phyloP scores from a whole-genome alignment of 2,329 filamentous ascomycete species.

The Diplocarpon mali region DNA sequence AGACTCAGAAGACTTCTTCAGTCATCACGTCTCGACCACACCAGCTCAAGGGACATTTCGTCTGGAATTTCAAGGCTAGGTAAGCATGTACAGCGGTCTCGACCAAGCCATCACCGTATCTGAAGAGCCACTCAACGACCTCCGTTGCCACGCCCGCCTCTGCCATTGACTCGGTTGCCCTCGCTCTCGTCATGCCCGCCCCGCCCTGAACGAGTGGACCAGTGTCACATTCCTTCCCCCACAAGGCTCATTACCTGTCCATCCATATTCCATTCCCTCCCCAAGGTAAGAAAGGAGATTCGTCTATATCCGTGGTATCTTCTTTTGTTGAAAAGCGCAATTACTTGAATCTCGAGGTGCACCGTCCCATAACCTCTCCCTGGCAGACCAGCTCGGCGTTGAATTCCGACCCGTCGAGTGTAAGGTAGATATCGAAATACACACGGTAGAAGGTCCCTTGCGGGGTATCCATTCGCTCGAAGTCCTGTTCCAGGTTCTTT shows the following conservation, averaged over 20 bases:
- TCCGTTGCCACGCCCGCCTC: neutral
- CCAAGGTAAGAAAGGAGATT: conserved; percentile 16
- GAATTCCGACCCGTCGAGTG: conserved; percentile 93
- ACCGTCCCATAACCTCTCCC: conserved; percentile 96
- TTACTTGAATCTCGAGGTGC: conserved; percentile 74
- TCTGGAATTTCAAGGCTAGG: neutral
- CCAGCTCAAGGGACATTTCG: neutral
- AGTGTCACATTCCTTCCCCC: too few species aligned
- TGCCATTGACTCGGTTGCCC: neutral
- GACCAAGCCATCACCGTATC: conserved; percentile 7
- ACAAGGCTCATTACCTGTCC: neutral
- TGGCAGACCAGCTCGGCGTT: conserved; percentile 98
- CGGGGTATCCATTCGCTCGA: conserved; percentile 97
- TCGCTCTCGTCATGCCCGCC: too few species aligned
- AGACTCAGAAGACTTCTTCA: too few species aligned
- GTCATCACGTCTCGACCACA: neutral
- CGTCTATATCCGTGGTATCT: conserved; percentile 14
- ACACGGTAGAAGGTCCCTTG: conserved; percentile 91
- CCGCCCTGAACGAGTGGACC: too few species aligned
- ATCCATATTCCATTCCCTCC: conserved; percentile 3
- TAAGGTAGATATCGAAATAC: conserved; percentile 75
- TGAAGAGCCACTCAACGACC: conserved; percentile 6
- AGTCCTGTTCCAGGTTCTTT: conserved; percentile 98
- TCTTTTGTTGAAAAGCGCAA: conserved; percentile 6
- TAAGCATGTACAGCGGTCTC: conserved; percentile 1